phyloP scores from a whole-genome alignment of 306 rosid species.

The Inga leiocalycina region DNA sequence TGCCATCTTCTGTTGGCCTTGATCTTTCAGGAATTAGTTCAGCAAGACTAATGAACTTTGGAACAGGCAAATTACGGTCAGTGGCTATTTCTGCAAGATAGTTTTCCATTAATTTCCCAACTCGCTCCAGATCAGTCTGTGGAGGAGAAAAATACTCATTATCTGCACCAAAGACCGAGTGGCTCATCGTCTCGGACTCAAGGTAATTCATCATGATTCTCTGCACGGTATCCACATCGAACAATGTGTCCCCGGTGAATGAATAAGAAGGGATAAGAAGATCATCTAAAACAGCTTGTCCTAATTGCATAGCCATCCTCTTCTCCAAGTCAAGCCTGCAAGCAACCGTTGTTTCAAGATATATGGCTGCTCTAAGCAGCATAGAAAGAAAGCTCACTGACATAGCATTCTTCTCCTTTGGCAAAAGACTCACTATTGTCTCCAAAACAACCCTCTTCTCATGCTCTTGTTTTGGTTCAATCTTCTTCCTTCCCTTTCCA shows the following conservation, averaged over 20 bases:
- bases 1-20: slow-evolving; percentile 78
- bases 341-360: slow-evolving; percentile 78
- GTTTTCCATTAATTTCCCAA: slow-evolving; percentile 78
- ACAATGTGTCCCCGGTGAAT: slow-evolving; percentile 62
- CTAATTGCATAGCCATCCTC: slow-evolving; percentile 75
- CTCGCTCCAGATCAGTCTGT: slow-evolving; percentile 51
- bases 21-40: slow-evolving; percentile 84
- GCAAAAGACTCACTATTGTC: slow-evolving; percentile 83
- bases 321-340: slow-evolving; percentile 93
- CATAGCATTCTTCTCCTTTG: slow-evolving; percentile 74
- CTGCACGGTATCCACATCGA: slow-evolving; percentile 82
- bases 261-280: slow-evolving; percentile 82
- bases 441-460: slow-evolving; percentile 86
- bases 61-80: slow-evolving; percentile 62
- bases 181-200: slow-evolving; percentile 47
- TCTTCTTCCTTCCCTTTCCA: slow-evolving; percentile 77
- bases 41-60: slow-evolving; percentile 65
- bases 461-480: slow-evolving; percentile 69
- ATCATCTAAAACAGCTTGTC: slow-evolving; percentile 82
- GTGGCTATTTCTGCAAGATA: slow-evolving; percentile 86
- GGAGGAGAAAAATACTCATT: slow-evolving; percentile 62
- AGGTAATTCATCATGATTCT: slow-evolving; percentile 67
- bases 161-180: slow-evolving; percentile 42
- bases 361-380: slow-evolving; percentile 81
- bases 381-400: slow-evolving; percentile 85